A percentile compares a stretch with the other conserved stretches of the same genome.
These are phyloP conservation scores for Lathyrus aphaca DNA, from an alignment of 306 rosid species.

Conservation along the genomic window DNA sequence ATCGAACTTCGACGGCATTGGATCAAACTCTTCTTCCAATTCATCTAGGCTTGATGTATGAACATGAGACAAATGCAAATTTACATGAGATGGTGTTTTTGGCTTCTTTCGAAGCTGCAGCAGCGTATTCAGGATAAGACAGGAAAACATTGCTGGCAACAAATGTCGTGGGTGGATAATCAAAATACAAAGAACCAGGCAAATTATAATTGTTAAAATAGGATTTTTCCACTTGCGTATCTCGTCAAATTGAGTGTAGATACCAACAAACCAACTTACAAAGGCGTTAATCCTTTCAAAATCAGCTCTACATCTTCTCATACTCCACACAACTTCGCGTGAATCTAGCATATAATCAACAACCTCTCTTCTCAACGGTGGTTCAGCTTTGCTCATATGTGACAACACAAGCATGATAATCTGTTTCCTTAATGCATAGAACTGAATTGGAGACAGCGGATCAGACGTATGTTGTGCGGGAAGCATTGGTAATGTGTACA, in stretches of 20 bases:
- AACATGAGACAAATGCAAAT: slow-evolving; percentile 44
- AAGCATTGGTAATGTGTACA: slow-evolving; percentile 41
- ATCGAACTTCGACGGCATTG: slow-evolving; percentile 44
- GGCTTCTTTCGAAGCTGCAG: slow-evolving; percentile 37
- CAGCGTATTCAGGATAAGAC: neutral
- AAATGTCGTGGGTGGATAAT: slow-evolving; percentile 25
- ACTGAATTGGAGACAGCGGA: slow-evolving; percentile 35
- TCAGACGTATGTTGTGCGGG: slow-evolving; percentile 28
- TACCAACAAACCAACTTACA: slow-evolving; percentile 3
- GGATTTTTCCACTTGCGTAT: slow-evolving; percentile 42
- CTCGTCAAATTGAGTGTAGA: slow-evolving; percentile 23
- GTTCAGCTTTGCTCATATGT: slow-evolving; percentile 41
- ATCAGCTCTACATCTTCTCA: slow-evolving; percentile 44
- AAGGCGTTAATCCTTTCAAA: slow-evolving; percentile 39
- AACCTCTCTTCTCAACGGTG: slow-evolving; percentile 40
- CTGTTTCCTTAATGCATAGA: slow-evolving; percentile 37
- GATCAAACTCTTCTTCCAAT: slow-evolving; percentile 61
- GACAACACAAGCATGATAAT: slow-evolving; percentile 1
- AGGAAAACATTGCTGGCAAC: slow-evolving; percentile 23
- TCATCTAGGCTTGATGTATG: slow-evolving; percentile 42
- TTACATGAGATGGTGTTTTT: slow-evolving; percentile 35
- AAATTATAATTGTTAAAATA: neutral
- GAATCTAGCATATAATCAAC: slow-evolving; percentile 46
- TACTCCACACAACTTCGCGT: slow-evolving; percentile 43
- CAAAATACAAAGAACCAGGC: neutral